Base-by-base conservation (phyloP, 441 rosid species). In the Codiaeum variegatum region DNA sequence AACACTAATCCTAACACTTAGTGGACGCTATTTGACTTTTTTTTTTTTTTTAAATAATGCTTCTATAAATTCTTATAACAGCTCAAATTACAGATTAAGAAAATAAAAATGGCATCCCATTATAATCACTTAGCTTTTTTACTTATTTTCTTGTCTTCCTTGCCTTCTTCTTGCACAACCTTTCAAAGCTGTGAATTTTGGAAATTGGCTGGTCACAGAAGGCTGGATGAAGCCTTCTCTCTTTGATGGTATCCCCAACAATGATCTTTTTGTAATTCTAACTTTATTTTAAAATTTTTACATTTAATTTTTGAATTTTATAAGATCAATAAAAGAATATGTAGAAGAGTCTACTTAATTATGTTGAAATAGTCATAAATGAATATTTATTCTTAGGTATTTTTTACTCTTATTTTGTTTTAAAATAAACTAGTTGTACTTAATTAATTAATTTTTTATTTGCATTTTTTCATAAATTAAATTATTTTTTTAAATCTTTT, bases 141-240 rank as follows among this genome's bases (percentile, higher is more conserved):
- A 0, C 67, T 52, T 70, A 4, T 4, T 52, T 62, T 73, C 55
- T 40, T 73, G 66, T 3, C 7, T 52, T 56, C 74, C 71, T 10
- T 75, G 59, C 42, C 66, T 32, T 49, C 58, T 46, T 28, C 42
- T 49, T 2, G 75, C 77, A 38, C 72, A 73, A 28, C 84, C 83
- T 52, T 59, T 78, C 12, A 80, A 71, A 74, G 83, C 84, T 58
- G 81, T 73, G 24, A 80, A 77, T 69, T 76, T 80, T 0, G 85
- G 85, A 15, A 79, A 80, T 56, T 85, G 87, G 83, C 83, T 83
- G 9, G 81, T 85, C 49, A 77, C 61, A 16, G 85, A 82, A 69
- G 87, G 84, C 2, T 85, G 82, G 89, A 80, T 83, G 78, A 52
- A 80, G 16, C 78, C 81, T 66, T 68, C 85, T 11, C 77, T 71